Evolutionary conservation across 176 grass and related monocot genomes (phyloP).

Genomic region (Triticum turgidum): DNA sequence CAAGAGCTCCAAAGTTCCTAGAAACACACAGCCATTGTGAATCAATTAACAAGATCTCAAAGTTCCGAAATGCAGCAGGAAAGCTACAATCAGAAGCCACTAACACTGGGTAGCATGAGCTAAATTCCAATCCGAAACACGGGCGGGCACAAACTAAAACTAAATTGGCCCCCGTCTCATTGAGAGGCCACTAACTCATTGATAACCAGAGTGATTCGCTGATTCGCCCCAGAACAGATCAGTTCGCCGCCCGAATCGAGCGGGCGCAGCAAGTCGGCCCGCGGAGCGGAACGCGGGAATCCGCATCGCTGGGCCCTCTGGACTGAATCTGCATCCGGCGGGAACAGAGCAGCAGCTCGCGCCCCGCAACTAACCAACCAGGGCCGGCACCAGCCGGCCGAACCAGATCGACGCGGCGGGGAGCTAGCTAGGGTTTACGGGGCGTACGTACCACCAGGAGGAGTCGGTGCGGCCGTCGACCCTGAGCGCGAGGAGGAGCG

Average conservation of each 20-base stretch:
- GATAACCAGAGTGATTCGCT: neutral
- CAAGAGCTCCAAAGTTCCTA: neutral
- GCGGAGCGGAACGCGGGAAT: neutral
- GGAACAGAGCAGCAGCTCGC: neutral
- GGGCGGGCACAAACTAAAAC: neutral
- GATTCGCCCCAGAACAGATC: neutral
- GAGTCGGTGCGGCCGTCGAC: constrained; percentile 61
- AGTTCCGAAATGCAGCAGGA: neutral
- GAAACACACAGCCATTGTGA: neutral
- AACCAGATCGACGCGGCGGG: neutral
- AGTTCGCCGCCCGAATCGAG: neutral
- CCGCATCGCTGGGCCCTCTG: neutral
- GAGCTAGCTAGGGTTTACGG: constrained; percentile 38
- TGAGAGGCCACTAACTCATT: neutral
- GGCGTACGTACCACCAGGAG: constrained; percentile 94
- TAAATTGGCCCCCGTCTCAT: neutral
- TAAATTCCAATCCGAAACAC: neutral
- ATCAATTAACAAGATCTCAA: neutral
- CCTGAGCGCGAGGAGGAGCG: constrained; percentile 68
- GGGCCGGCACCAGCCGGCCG: neutral
- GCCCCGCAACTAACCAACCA: neutral
- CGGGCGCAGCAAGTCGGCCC: neutral
- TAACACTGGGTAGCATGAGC: neutral
- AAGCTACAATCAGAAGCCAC: neutral
- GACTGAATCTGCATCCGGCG: neutral